Percentiles rank a stretch among this genome's conserved stretches.
phyloP scores from a whole-genome alignment of 345 rosid species.

The Sapria himalayana region DNA sequence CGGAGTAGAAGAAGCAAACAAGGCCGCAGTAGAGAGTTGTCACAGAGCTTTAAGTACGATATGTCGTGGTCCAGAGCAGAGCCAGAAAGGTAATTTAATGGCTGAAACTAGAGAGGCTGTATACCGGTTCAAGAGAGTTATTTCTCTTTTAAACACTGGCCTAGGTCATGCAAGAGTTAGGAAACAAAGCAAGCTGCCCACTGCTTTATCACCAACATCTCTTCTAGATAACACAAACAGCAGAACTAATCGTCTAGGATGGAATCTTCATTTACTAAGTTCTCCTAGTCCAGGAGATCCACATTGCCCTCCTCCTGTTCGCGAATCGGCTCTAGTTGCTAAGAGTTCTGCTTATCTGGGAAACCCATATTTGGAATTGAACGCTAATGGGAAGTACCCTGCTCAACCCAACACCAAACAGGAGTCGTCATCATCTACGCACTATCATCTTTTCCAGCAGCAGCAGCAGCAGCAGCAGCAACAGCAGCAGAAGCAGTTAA shows the following conservation, averaged over 20 bases:
- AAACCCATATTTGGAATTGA: conserved; percentile 25
- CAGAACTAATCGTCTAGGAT: conserved; percentile 19
- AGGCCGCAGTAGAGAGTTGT: conserved; percentile 70
- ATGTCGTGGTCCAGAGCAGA: conserved; percentile 40
- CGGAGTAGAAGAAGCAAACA: conserved; percentile 77
- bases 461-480: conserved; percentile 40
- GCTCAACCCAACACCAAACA: conserved; percentile 31
- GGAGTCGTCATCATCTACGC: conserved; percentile 19
- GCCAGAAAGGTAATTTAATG: conserved; percentile 31
- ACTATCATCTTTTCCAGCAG: conserved; percentile 23
- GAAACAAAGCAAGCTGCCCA: conserved; percentile 32
- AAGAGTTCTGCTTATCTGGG: conserved; percentile 33
- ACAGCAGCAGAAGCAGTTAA: conserved; percentile 25
- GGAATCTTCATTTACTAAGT: conserved; percentile 20
- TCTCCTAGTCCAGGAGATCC: conserved; percentile 20
- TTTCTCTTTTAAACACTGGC: conserved; percentile 40
- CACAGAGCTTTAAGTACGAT: conserved; percentile 51
- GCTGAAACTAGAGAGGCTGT: conserved; percentile 73
- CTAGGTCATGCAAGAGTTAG: conserved; percentile 94
- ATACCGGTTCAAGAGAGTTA: conserved; percentile 65
- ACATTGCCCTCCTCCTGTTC: too few species aligned
- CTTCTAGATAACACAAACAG: conserved; percentile 33
- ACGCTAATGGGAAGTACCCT: conserved; percentile 33
- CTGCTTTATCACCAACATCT: conserved; percentile 28
- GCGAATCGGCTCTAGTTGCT: conserved; percentile 32